A percentile compares a stretch with the other conserved stretches of the same genome.
phyloP scores from a whole-genome alignment of 306 rosid genomes.

The Pyrus betulifolia region DNA sequence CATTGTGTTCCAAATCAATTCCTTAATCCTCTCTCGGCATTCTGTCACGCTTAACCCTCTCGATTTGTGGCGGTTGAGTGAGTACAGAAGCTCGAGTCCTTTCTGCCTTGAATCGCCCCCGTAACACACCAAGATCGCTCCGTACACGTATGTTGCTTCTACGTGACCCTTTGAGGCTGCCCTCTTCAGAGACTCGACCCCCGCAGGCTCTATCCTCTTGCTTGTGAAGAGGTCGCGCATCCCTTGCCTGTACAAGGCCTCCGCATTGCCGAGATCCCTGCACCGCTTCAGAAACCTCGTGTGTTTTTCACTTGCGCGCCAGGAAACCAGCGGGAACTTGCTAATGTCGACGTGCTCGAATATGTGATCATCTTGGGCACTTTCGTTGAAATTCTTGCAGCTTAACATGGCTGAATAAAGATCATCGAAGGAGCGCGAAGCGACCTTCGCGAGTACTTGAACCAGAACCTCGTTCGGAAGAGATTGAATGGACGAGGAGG shows the following conservation, averaged over 20 bases:
- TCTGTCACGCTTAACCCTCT: not conserved
- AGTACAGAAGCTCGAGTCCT: not conserved
- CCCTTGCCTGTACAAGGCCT: not conserved
- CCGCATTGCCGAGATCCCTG: not conserved
- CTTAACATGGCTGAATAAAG: not conserved
- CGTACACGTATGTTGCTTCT: not conserved
- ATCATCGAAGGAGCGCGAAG: not conserved
- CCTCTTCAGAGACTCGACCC: not conserved
- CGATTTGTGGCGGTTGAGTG: not conserved
- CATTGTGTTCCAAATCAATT: not conserved
- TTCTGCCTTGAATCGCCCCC: not conserved
- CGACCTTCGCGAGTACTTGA: not conserved
- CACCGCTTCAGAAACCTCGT: not conserved
- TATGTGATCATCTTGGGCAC: not conserved
- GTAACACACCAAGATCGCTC: not conserved
- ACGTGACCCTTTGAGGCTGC: not conserved
- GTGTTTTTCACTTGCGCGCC: not conserved
- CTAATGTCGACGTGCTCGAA: not conserved
- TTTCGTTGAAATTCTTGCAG: not conserved
- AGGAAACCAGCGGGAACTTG: not conserved
- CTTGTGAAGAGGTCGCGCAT: not conserved
- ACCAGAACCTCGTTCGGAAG: not conserved
- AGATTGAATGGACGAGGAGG: not conserved
- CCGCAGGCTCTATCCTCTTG: not conserved
- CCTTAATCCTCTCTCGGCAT: not conserved